A percentile compares a stretch with the other conserved stretches of the same genome.
These are phyloP conservation scores for Plantago coronopus DNA, from an alignment of 305 asterid species.

Conservation along the genomic window DNA sequence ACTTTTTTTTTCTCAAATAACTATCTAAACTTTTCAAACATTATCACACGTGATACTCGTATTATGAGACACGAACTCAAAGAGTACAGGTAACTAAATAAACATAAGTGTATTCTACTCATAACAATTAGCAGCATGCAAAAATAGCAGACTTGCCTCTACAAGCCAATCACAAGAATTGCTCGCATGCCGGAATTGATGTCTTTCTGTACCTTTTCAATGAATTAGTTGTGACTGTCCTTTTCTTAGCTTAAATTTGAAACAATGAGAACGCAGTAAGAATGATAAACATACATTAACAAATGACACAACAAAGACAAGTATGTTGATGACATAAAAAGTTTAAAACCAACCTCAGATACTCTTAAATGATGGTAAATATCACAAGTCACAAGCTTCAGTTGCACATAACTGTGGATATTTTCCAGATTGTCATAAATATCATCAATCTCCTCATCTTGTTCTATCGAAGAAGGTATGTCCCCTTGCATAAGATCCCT, in stretches of 20 bases:
- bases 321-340: not conserved
- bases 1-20: too few species aligned
- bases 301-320: not conserved
- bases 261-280: conserved; percentile 13
- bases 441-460: conserved; percentile 43
- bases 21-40: too few species aligned
- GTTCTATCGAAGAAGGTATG: conserved; percentile 34
- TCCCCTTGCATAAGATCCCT: conserved; percentile 73
- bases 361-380: conserved; percentile 86
- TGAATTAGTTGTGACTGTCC: conserved; percentile 52
- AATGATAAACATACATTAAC: not conserved
- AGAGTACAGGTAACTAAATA: too few species aligned
- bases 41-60: too few species aligned
- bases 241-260: conserved; percentile 40
- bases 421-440: conserved; percentile 65
- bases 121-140: not conserved
- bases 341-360: conserved; percentile 52
- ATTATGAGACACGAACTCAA: too few species aligned
- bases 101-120: too few species aligned
- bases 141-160: conserved; percentile 40
- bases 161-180: conserved; percentile 78
- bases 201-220: conserved; percentile 64
- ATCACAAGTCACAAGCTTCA: conserved; percentile 95
- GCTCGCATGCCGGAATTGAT: conserved; percentile 71
- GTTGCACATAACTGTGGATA: conserved; percentile 88